phyloP scores from a whole-genome alignment of 345 rosid genomes.

The Arabidopsis suecica region DNA sequence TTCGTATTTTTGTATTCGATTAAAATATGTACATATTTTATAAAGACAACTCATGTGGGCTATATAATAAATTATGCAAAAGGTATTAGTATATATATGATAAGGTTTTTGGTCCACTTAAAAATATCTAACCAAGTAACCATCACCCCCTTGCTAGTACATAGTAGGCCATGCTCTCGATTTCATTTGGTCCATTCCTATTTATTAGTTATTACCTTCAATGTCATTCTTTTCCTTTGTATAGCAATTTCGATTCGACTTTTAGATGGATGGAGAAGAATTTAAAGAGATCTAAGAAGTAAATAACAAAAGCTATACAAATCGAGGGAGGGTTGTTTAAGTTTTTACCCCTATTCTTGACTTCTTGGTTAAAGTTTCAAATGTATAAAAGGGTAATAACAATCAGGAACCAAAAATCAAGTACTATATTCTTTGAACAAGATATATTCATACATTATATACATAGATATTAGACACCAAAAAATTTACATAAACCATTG shows the following conservation, averaged over 20 bases:
- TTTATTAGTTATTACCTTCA: constrained; percentile 1
- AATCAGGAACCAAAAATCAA: too few relatives aligned
- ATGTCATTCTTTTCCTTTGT: not conserved
- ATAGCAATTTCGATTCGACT: not conserved
- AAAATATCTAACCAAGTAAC: constrained; percentile 38
- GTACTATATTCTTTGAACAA: too few relatives aligned
- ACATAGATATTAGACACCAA: not conserved
- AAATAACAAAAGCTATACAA: too few relatives aligned
- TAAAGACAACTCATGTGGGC: constrained; percentile 15
- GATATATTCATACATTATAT: too few relatives aligned
- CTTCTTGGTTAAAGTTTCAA: too few relatives aligned
- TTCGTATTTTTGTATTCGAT: not conserved
- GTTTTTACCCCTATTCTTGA: too few relatives aligned
- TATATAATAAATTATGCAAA: not conserved
- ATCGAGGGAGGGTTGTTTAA: too few relatives aligned
- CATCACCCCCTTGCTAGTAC: not conserved
- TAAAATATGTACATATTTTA: not conserved
- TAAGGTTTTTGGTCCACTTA: constrained; percentile 23
- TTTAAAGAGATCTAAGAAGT: too few relatives aligned
- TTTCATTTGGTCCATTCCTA: constrained; percentile 2
- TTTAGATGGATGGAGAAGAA: not conserved
- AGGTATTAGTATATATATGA: not conserved
- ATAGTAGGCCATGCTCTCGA: not conserved
- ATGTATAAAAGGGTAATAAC: too few relatives aligned
- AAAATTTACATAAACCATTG: not conserved